These are phyloP conservation scores for Fagopyrum esculentum DNA, from an alignment of 148 eudicot genomes.

Conservation along the genomic window DNA sequence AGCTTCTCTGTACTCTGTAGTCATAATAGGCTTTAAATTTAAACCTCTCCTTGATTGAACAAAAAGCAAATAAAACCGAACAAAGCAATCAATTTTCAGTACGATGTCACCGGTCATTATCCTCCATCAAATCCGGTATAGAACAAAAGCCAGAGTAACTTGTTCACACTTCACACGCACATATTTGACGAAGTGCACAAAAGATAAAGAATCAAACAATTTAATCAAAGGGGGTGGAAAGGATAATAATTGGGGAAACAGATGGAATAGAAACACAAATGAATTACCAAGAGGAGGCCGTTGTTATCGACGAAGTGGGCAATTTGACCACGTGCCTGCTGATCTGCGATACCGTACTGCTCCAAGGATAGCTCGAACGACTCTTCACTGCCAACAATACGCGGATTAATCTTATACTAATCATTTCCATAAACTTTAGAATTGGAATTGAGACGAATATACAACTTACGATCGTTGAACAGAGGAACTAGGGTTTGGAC, in stretches of 20 bases:
- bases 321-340: constrained; percentile 40
- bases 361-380: constrained; percentile 48
- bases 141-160: neutral
- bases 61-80: constrained; percentile 1
- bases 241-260: neutral
- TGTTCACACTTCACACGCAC: neutral
- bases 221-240: neutral
- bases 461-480: constrained; percentile 32
- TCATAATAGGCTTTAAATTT: neutral
- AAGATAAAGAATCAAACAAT: neutral
- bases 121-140: neutral
- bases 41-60: neutral
- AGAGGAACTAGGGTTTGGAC: constrained; percentile 36
- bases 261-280: neutral
- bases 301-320: constrained; percentile 46
- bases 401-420: neutral
- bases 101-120: neutral
- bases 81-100: neutral
- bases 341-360: constrained; percentile 52
- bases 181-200: neutral
- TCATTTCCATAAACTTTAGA: too few relatives aligned
- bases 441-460: too few relatives aligned
- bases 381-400: constrained; percentile 34
- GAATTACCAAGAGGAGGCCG: constrained; percentile 34
- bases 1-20: neutral